phyloP scores from a whole-genome alignment of 306 rosid genomes.

The Cercis canadensis region DNA sequence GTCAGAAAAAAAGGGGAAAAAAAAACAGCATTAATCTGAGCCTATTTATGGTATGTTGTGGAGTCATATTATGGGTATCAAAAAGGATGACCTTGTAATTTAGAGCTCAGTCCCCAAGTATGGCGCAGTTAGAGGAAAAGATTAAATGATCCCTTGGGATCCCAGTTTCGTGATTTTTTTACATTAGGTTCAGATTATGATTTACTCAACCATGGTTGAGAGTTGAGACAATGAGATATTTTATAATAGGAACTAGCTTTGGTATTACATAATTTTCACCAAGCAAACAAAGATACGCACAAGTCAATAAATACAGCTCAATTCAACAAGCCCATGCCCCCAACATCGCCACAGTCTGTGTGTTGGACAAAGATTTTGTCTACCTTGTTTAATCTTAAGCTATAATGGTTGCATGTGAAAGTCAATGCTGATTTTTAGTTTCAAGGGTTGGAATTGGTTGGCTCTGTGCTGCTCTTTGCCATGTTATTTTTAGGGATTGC shows the following conservation, averaged over 20 bases:
- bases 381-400: slow-evolving; percentile 38
- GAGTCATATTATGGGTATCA: no score
- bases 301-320: slow-evolving; percentile 57
- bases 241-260: neutral
- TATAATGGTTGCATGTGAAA: slow-evolving; percentile 58
- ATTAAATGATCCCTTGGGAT: slow-evolving; percentile 54
- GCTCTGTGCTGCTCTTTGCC: neutral
- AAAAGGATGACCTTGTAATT: slow-evolving; percentile 31
- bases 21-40: no score
- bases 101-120: slow-evolving; percentile 49
- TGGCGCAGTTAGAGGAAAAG: slow-evolving; percentile 52
- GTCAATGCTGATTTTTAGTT: slow-evolving; percentile 30
- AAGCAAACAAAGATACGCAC: slow-evolving; percentile 58
- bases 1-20: no score
- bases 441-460: no score
- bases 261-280: neutral
- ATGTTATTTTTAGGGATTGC: no score
- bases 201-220: slow-evolving; percentile 30
- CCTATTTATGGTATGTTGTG: no score
- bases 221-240: neutral
- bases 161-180: slow-evolving; percentile 18
- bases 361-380: slow-evolving; percentile 58
- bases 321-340: slow-evolving; percentile 47
- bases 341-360: slow-evolving; percentile 58
- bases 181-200: slow-evolving; percentile 31